Conservation (phyloP, 164 flowering plant genomes). For the Akebia trifoliata region DNA sequence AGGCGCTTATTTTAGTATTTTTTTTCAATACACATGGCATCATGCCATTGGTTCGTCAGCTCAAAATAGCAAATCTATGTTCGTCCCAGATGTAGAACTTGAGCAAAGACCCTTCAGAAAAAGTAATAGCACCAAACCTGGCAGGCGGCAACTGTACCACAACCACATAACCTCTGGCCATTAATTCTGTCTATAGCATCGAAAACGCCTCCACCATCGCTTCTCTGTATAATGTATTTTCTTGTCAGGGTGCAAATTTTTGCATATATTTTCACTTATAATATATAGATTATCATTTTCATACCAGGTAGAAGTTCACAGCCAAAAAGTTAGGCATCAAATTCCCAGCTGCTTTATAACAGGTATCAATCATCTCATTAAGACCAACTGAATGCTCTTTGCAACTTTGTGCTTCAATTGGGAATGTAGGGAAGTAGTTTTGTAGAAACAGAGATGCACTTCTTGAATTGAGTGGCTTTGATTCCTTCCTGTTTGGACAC, state of each 20-base stretch:
- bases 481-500: constrained; percentile 85
- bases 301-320: constrained; percentile 97
- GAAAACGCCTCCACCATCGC: constrained; percentile 86
- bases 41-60: neutral
- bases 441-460: constrained; percentile 67
- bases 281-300: neutral
- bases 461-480: constrained; percentile 60
- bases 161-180: constrained; percentile 77
- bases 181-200: constrained; percentile 77
- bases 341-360: constrained; percentile 79
- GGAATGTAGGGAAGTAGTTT: constrained; percentile 88
- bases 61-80: neutral
- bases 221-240: constrained; percentile 60
- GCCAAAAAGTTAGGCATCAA: constrained; percentile 87
- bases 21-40: neutral
- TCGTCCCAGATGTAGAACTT: neutral
- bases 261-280: neutral
- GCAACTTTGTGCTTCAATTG: constrained; percentile 68
- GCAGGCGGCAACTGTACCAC: constrained; percentile 57
- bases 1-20: neutral
- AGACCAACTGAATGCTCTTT: constrained; percentile 82
- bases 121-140: constrained; percentile 27
- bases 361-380: constrained; percentile 65
- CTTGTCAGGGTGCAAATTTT: constrained; percentile 16
- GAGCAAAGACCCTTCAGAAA: neutral